Percentiles rank a stretch among this genome's conserved stretches.
Evolutionary conservation across 2,329 filamentous ascomycete species (phyloP).

Genomic region (Fusarium sp.): DNA sequence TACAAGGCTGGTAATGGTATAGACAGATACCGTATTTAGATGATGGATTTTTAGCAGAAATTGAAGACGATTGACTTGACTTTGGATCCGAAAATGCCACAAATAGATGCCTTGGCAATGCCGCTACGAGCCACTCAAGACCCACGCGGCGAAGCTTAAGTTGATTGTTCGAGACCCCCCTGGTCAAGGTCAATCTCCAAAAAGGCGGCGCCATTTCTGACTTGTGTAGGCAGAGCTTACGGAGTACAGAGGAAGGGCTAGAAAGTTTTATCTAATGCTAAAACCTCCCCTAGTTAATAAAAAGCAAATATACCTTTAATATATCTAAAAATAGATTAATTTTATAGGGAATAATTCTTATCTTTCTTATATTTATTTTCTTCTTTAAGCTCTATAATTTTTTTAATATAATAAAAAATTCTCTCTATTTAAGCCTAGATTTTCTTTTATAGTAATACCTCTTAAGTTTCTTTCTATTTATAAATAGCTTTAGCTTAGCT

Average conservation of each 20-base stretch:
- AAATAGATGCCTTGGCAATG: conserved; percentile 33
- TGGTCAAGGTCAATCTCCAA: conserved; percentile 34
- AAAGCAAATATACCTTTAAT: too few species aligned
- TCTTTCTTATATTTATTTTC: too few species aligned
- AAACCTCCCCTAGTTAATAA: too few species aligned
- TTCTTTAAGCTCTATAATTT: too few species aligned
- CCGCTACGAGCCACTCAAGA: conserved; percentile 17
- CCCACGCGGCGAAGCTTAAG: conserved; percentile 48
- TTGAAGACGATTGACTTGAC: conserved; percentile 3
- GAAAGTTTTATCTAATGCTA: too few species aligned
- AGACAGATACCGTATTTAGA: not conserved
- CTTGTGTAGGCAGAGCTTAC: too few species aligned
- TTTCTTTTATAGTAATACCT: too few species aligned
- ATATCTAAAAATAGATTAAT: too few species aligned
- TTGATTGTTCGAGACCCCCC: conserved; percentile 44
- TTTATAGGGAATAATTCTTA: too few species aligned
- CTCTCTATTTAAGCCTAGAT: too few species aligned
- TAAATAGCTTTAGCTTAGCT: not conserved
- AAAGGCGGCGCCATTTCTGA: conserved; percentile 9
- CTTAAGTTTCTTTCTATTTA: not conserved
- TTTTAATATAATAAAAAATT: too few species aligned
- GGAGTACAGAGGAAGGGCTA: too few species aligned
- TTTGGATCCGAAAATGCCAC: conserved; percentile 28
- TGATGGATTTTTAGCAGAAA: not conserved
- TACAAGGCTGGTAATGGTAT: not conserved